These are phyloP conservation scores for Trichoderma breve DNA, from an alignment of 2,329 filamentous ascomycete genomes.

Conservation along the genomic window DNA sequence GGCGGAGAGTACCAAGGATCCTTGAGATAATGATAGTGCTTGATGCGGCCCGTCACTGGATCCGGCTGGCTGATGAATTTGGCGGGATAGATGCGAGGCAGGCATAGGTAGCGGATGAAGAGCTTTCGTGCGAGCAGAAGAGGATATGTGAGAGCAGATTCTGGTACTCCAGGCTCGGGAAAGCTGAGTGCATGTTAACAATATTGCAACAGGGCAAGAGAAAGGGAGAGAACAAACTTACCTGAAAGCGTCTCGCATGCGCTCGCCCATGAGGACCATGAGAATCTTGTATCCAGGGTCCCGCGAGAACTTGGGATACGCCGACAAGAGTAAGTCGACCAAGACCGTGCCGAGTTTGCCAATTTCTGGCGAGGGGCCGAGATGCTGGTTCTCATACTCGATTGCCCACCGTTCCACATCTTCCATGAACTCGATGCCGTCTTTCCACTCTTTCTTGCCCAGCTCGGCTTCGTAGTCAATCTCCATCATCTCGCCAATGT, in stretches of 20 bases:
- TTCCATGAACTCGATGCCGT: slow-evolving; percentile 52
- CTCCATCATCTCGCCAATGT: slow-evolving; percentile 66
- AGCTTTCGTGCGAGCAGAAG: slow-evolving; percentile 54
- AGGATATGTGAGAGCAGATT: slow-evolving; percentile 42
- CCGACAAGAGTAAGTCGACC: slow-evolving; percentile 58
- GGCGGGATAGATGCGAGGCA: slow-evolving; percentile 53
- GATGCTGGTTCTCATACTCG: slow-evolving; percentile 57
- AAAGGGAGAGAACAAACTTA: slow-evolving; percentile 35
- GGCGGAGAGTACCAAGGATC: slow-evolving; percentile 64
- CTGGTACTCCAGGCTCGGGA: slow-evolving; percentile 41
- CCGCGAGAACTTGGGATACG: slow-evolving; percentile 47
- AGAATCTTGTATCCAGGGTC: slow-evolving; percentile 51
- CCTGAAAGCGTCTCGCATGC: slow-evolving; percentile 64
- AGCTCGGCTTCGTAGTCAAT: slow-evolving; percentile 52
- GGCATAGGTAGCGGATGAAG: slow-evolving; percentile 54
- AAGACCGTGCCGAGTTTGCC: slow-evolving; percentile 57
- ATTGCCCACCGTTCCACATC: slow-evolving; percentile 49
- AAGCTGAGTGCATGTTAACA: slow-evolving; percentile 33
- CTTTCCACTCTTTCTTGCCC: slow-evolving; percentile 40
- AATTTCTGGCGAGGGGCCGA: slow-evolving; percentile 54
- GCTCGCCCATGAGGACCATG: slow-evolving; percentile 61
- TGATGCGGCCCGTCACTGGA: slow-evolving; percentile 51
- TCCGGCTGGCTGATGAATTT: slow-evolving; percentile 48
- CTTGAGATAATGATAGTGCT: slow-evolving; percentile 52
- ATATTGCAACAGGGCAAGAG: not conserved